phyloP scores from a whole-genome alignment of 2,329 filamentous ascomycete genomes.

The Trichoderma sp. region DNA sequence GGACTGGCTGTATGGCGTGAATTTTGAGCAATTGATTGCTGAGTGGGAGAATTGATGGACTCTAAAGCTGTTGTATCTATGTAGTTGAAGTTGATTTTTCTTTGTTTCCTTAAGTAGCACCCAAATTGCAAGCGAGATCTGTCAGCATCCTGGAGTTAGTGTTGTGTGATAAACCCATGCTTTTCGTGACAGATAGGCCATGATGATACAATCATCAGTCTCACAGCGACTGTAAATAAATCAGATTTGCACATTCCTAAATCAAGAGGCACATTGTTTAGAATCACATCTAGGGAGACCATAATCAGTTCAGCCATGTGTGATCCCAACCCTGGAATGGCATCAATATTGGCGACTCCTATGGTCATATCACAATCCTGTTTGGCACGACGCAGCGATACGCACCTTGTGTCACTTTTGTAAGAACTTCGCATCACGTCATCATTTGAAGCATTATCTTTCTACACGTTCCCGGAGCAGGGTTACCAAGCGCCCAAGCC shows the following conservation, averaged over 20 bases:
- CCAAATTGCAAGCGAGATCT: not conserved
- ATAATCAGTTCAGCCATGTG: not conserved
- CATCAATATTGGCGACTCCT: not conserved
- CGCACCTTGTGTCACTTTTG: not conserved
- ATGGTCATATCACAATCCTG: not conserved
- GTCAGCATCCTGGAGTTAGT: not conserved
- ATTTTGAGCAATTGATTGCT: slow-evolving; percentile 38
- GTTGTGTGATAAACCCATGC: not conserved
- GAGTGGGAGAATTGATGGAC: slow-evolving; percentile 22
- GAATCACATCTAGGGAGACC: not conserved
- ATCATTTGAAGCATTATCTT: slow-evolving; percentile 21
- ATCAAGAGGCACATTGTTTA: not conserved
- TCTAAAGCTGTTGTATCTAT: too few relatives aligned
- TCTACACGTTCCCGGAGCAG: slow-evolving; percentile 26
- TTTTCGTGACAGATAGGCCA: not conserved
- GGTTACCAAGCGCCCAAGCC: slow-evolving; percentile 20
- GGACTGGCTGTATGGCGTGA: slow-evolving; percentile 43
- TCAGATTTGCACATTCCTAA: not conserved
- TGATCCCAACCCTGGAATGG: not conserved
- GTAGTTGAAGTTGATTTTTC: not conserved
- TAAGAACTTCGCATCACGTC: slow-evolving; percentile 5
- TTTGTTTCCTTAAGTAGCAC: not conserved
- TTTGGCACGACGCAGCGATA: not conserved
- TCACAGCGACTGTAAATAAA: not conserved
- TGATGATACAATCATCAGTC: not conserved